Evolutionary conservation across 768 basidiomycete species (phyloP).

Genomic region (Hemileccinum rubropunctum): DNA sequence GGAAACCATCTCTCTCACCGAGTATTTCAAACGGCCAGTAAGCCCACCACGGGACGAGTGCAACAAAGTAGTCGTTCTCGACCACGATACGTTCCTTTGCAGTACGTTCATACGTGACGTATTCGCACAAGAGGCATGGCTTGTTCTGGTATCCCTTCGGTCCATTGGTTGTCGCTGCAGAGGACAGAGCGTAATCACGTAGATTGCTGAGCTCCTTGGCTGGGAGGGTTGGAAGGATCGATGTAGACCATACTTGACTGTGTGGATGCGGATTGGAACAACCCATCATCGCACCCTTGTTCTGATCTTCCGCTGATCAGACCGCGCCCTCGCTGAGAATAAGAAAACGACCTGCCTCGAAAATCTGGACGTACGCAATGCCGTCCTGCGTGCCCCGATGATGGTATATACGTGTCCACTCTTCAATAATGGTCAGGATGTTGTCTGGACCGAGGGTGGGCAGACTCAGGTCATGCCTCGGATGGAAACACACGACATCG

Average conservation of each 20-base stretch:
- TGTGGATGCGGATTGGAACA: conserved; percentile 95
- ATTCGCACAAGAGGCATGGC: conserved; percentile 78
- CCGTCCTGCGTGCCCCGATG: conserved; percentile 59
- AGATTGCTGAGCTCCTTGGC: conserved; percentile 63
- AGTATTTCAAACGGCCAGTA: conserved; percentile 90
- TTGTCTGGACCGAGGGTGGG: conserved; percentile 58
- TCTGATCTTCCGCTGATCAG: conserved; percentile 41
- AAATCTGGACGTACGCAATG: conserved; percentile 83
- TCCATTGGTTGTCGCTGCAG: conserved; percentile 37
- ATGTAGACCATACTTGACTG: conserved; percentile 85
- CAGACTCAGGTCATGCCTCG: conserved; percentile 81
- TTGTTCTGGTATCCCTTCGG: conserved; percentile 56
- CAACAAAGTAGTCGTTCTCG: conserved; percentile 75
- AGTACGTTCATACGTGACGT: conserved; percentile 64
- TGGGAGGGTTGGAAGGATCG: conserved; percentile 66
- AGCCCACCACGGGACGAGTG: conserved; percentile 94
- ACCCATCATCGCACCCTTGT: conserved; percentile 94
- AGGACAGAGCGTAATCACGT: conserved; percentile 42
- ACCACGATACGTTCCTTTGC: conserved; percentile 62
- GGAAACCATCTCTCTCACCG: conserved; percentile 39
- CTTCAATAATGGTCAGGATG: conserved; percentile 61
- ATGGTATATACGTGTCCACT: conserved; percentile 70
- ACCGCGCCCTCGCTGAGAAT: not conserved
- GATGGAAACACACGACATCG: conserved; percentile 86
- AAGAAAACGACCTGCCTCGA: conserved; percentile 54